A percentile compares a stretch with the other conserved stretches of the same genome.
phyloP scores from a whole-genome alignment of 225 moss, liverwort and hornwort genomes.

The Thuidium tamariscinum region DNA sequence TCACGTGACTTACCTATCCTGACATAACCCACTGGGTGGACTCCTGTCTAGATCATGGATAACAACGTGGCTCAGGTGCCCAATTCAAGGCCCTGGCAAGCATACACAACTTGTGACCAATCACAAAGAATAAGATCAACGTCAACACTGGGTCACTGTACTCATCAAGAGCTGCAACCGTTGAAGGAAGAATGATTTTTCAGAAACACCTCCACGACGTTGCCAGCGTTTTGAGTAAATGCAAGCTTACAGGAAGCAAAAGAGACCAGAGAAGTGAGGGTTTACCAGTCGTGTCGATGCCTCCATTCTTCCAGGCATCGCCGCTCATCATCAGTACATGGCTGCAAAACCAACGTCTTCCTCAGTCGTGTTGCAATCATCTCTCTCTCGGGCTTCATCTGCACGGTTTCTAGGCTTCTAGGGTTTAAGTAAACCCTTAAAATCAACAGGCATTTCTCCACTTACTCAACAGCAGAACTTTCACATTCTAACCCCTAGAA shows the following conservation, averaged over 20 bases:
- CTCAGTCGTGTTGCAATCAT: neutral
- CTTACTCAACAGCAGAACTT: neutral
- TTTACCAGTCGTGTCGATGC: constrained; percentile 77
- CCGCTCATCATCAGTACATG: constrained; percentile 89
- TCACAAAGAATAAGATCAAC: neutral
- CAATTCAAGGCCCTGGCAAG: constrained; percentile 9
- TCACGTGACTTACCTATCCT: neutral
- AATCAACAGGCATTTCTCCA: neutral
- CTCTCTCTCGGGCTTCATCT: neutral
- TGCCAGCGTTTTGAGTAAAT: neutral
- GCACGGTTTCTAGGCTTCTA: neutral
- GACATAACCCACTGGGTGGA: neutral
- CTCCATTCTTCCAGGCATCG: constrained; percentile 94
- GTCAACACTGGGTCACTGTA: neutral
- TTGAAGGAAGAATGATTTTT: neutral
- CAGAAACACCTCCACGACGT: neutral
- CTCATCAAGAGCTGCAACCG: neutral
- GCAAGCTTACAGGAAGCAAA: neutral
- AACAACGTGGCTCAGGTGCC: neutral
- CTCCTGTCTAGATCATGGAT: neutral
- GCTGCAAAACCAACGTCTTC: constrained; percentile 39
- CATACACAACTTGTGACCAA: neutral
- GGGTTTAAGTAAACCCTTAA: neutral
- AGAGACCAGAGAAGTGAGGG: neutral
- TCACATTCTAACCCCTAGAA: neutral